These are phyloP conservation scores for Haplosporangium sp. DNA, from an alignment of 371 early-diverging fungal genomes.

Conservation along the genomic window DNA sequence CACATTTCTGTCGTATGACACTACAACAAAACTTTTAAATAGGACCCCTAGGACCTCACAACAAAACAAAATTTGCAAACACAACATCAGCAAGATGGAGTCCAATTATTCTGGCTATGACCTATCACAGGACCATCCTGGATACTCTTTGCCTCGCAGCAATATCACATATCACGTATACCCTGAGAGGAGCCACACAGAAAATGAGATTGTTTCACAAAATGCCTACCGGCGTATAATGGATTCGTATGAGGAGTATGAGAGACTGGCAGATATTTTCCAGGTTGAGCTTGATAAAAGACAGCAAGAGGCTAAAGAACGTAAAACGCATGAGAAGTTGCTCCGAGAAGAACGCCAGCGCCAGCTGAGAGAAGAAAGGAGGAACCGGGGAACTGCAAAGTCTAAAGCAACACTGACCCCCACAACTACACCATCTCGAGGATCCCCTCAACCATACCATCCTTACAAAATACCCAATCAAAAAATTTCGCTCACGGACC, in stretches of 20 bases:
- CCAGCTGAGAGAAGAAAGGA: slow-evolving; percentile 18
- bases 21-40: too few relatives aligned
- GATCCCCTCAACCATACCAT: slow-evolving; percentile 8
- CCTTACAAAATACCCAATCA: background rate
- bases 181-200: slow-evolving; percentile 15
- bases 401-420: slow-evolving; percentile 2
- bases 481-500: slow-evolving; percentile 8
- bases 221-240: slow-evolving; percentile 39
- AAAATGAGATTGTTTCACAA: slow-evolving; percentile 15
- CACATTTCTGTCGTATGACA: background rate
- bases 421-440: background rate
- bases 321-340: slow-evolving; percentile 26
- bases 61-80: too few relatives aligned
- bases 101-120: slow-evolving; percentile 5
- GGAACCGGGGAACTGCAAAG: slow-evolving; percentile 12
- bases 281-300: slow-evolving; percentile 45
- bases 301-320: slow-evolving; percentile 12
- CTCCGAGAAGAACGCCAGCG: slow-evolving; percentile 22
- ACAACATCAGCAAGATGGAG: background rate
- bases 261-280: slow-evolving; percentile 39
- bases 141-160: slow-evolving; percentile 38
- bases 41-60: too few relatives aligned
- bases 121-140: slow-evolving; percentile 22
- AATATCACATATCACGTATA: slow-evolving; percentile 49
- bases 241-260: slow-evolving; percentile 46